Conservation (phyloP, 2,329 filamentous ascomycete genomes). For the Thielaviopsis ethacetica region DNA sequence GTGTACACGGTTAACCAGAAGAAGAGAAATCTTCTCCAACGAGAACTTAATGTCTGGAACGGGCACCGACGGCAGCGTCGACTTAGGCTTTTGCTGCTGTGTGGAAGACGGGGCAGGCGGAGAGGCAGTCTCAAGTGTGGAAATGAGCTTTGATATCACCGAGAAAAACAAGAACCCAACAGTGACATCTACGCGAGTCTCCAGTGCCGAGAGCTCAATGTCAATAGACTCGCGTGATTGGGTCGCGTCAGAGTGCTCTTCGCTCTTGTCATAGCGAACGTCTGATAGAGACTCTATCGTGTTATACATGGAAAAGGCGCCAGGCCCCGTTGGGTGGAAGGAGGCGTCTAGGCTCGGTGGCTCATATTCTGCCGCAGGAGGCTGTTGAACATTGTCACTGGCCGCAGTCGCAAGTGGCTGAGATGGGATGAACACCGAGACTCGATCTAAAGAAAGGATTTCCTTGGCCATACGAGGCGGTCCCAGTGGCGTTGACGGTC, state of each 20-base stretch:
- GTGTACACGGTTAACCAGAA: slow-evolving; percentile 37
- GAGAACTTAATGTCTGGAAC: slow-evolving; percentile 27
- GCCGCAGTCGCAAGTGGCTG: neutral
- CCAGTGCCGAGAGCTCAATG: slow-evolving; percentile 33
- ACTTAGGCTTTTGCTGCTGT: neutral
- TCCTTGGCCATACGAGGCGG: slow-evolving; percentile 8
- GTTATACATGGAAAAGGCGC: slow-evolving; percentile 9
- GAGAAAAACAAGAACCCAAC: slow-evolving; percentile 37
- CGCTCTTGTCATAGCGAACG: slow-evolving; percentile 5
- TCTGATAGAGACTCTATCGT: slow-evolving; percentile 7
- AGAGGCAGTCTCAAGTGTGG: slow-evolving; percentile 23
- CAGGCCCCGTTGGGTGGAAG: slow-evolving; percentile 1
- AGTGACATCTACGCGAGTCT: slow-evolving; percentile 38
- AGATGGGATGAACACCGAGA: slow-evolving; percentile 11
- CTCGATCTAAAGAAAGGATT: slow-evolving; percentile 6
- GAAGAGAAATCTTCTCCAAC: slow-evolving; percentile 33
- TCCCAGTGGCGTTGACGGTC: slow-evolving; percentile 3
- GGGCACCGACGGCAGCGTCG: slow-evolving; percentile 3
- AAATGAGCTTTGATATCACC: slow-evolving; percentile 32
- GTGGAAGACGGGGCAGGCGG: neutral
- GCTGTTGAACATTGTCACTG: neutral
- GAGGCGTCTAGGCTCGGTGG: neutral
- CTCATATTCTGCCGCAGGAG: neutral
- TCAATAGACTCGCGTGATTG: slow-evolving; percentile 26
- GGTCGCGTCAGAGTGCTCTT: slow-evolving; percentile 13